Evolutionary conservation across 2,329 filamentous ascomycete genomes (phyloP), one percentile per base, ranked within the genome.

Genomic region (Cryphonectria carpinicola): DNA sequence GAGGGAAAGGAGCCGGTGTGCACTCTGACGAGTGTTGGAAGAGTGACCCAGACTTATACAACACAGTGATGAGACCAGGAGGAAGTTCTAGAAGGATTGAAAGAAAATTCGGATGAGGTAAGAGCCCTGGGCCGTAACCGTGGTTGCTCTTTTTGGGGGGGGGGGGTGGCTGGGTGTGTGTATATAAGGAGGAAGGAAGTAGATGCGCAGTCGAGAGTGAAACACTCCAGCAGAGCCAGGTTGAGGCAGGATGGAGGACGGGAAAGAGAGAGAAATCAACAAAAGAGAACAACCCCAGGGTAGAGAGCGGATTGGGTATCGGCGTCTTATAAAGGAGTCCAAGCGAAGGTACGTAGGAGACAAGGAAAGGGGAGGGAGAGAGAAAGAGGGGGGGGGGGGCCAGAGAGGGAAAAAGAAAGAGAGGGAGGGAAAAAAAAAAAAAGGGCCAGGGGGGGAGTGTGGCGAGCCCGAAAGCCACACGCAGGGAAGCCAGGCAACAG

Each of bases 231-330:
- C 68, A 72, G 69, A 72, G 58, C 46, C 65, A 68, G 69, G 54
- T 43, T 37, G 56, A 41, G 60, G 66, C 43, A 39, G 52, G 52
- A 67, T 49, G 62, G 46, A 66, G 63, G 67, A 49, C 66, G 65
- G 62, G 56, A 69, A 71, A 68, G 64, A 69, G 64, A 70, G 66
- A 58, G 67, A 71, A 69, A 58, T 19, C 68, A 69, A 65, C 66
- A 70, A 71, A 72, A 73, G 63, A 66, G 62, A 71, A 67, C 58
- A 62, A 65, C 65, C 56, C 71, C 4, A 65, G 71, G 41, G 71
- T 32, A 66, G 66, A 66, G 68, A 71, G 71, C 65, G 69, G 66
- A 72, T 63, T 67, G 69, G 71, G 49, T 70, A 54, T 63, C 68
- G 65, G 68, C 63, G 63, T 54, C 63, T 66, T 72, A 72, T 70